Evolutionary conservation across 208 protist genomes (phyloP), one percentile per base, ranked within the genome.

Genomic region (Jaenimonas drosophilae): DNA sequence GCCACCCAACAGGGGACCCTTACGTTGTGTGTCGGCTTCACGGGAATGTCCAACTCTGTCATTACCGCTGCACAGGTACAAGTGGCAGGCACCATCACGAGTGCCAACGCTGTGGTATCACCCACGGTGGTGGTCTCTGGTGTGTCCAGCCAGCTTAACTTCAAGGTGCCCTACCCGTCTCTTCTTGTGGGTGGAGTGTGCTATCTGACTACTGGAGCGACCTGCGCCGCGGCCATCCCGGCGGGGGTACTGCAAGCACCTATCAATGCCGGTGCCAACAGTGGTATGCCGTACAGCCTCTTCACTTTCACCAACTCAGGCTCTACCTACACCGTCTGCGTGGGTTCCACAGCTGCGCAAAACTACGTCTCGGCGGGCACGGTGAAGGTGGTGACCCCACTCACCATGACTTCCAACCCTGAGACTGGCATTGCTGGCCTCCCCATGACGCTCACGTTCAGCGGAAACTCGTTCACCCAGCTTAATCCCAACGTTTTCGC

Each of bases 11-110:
- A 19, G 2, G 57, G 40, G 7, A 40, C 32, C 5, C 55, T 87
- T 17, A 37, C 46, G 3, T 46, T 81, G 14, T 87, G 77, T 59
- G 77, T 70, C 3, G 72, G 60, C 17, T 87, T 81, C 63, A 33
- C 30, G 1, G 72, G 68, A 4, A 70, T 62, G 47, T 14, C 32
- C 4, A 54, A 64, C 14, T 52, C 39, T n/a, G 39, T 43, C 17
- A 29, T 57, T 5, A 64, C 59, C 14, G 41, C 51, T 21, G 38
- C 62, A 9, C 34, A 52, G 24, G 27, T 70, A 23, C 39, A 68
- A 28, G 4, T 42, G 11, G 63, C 54, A 19, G 64, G 69, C 4
- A 21, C 24, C 16, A 11, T 77, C 5, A 1, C 1, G 4, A 60
- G 53, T 29, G 32, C 59, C 2, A 14, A 17, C 14, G 53, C 53